These are phyloP conservation scores for Clarireedia paspali DNA, from an alignment of 2,329 filamentous ascomycete species.

Conservation along the genomic window DNA sequence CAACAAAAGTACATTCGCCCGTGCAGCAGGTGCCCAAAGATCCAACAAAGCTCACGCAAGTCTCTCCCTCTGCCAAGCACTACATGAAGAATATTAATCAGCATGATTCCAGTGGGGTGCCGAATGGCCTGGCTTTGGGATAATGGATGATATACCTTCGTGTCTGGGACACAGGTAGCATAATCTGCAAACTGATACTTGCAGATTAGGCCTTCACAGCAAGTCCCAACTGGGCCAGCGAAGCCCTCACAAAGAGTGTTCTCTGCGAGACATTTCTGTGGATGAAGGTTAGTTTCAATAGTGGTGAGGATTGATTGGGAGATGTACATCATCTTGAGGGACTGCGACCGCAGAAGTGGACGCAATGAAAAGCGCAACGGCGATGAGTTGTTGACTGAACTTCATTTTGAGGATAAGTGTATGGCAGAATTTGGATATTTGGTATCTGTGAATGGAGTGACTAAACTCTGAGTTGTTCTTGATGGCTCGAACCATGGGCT, in stretches of 20 bases:
- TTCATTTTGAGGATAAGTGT: neutral
- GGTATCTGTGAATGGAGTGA: too few species aligned
- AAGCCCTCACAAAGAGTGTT: neutral
- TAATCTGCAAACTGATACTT: neutral
- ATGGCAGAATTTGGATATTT: neutral
- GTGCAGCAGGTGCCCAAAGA: neutral
- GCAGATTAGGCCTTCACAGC: neutral
- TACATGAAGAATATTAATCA: neutral
- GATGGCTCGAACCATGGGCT: neutral
- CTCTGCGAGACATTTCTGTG: neutral
- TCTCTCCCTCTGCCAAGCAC: neutral
- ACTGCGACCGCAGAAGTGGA: neutral
- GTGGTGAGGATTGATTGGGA: neutral
- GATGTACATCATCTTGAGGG: neutral
- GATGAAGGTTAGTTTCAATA: neutral
- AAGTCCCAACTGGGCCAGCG: slow-evolving; percentile 1
- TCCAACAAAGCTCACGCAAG: neutral
- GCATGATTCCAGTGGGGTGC: neutral
- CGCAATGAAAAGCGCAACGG: neutral
- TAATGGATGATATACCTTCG: neutral
- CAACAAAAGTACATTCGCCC: neutral
- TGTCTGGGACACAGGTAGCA: slow-evolving; percentile 3
- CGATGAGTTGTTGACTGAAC: slow-evolving; percentile 1
- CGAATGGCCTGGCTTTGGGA: neutral
- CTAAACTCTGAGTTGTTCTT: neutral